A percentile compares a stretch with the other conserved stretches of the same genome.
Evolutionary conservation across 805 yeast genomes (phyloP).

Genomic region (Candida orba): DNA sequence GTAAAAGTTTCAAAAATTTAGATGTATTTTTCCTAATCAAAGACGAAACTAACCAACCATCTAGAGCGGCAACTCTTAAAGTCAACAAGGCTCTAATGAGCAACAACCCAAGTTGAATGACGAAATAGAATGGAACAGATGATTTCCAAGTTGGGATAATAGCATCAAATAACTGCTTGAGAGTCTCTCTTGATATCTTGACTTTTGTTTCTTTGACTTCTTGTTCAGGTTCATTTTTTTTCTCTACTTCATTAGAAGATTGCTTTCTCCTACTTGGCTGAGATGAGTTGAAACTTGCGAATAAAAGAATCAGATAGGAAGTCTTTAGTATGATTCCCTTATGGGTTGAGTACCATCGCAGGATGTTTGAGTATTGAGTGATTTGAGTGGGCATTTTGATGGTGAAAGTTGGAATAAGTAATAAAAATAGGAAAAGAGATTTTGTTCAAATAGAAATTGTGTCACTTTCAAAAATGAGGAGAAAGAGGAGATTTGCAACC

Average conservation of each 20-base stretch:
- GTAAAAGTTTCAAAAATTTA: slow-evolving; percentile 53
- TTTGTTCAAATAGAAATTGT: neutral
- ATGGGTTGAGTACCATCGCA: slow-evolving; percentile 21
- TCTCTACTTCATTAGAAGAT: slow-evolving; percentile 11
- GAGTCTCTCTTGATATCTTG: slow-evolving; percentile 10
- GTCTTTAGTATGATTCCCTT: slow-evolving; percentile 22
- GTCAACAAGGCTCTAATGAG: slow-evolving; percentile 67
- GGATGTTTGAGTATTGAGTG: slow-evolving; percentile 2
- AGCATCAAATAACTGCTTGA: slow-evolving; percentile 11
- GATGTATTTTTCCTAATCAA: slow-evolving; percentile 65
- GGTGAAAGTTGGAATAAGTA: neutral
- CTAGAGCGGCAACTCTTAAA: slow-evolving; percentile 76
- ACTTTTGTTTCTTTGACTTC: neutral
- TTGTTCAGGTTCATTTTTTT: neutral
- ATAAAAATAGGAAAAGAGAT: neutral
- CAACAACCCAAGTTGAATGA: slow-evolving; percentile 34
- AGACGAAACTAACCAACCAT: slow-evolving; percentile 78
- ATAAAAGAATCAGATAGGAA: slow-evolving; percentile 20
- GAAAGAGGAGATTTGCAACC: neutral
- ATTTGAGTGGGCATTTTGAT: no score
- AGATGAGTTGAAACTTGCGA: slow-evolving; percentile 16
- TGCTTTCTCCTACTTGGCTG: no score
- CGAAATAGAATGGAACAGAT: slow-evolving; percentile 18
- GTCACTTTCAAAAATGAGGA: neutral
- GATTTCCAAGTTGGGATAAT: slow-evolving; percentile 21